A percentile compares a stretch with the other conserved stretches of the same genome.
Evolutionary conservation across 257 asterid species (phyloP).

Genomic region (Buddleja alternifolia): DNA sequence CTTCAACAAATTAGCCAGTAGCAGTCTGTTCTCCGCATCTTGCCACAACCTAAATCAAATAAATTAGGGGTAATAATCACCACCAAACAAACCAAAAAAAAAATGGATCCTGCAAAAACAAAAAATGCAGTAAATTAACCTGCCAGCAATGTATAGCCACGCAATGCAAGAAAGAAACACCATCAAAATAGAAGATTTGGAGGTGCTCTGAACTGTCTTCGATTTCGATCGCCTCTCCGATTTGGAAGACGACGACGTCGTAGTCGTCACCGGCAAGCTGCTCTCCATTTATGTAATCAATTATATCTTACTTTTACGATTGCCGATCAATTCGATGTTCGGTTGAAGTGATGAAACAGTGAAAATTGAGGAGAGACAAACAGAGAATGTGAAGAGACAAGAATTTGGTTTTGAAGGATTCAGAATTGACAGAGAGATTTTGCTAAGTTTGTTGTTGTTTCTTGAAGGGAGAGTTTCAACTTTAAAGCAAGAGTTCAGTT

Average conservation of each 20-base stretch:
- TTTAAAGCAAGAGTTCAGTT: no score
- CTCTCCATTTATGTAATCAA: conserved; percentile 51
- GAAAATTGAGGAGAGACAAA: conserved; percentile 14
- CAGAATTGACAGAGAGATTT: not conserved
- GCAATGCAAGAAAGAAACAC: conserved; percentile 81
- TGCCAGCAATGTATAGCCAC: conserved; percentile 90
- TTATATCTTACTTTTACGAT: not conserved
- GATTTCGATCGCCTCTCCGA: conserved; percentile 81
- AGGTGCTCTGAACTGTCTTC: conserved; percentile 53
- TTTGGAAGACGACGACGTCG: conserved; percentile 46
- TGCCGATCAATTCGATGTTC: conserved; percentile 1
- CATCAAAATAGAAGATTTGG: conserved; percentile 66
- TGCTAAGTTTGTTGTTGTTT: no score
- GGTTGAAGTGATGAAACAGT: conserved; percentile 2
- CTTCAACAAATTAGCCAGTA: conserved; percentile 54
- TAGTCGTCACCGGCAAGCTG: conserved; percentile 56
- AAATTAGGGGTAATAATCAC: conserved; percentile 1
- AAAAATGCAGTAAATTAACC: conserved; percentile 43
- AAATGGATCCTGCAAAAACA: no score
- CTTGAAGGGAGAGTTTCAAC: no score
- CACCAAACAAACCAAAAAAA: not conserved
- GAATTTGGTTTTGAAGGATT: conserved; percentile 5
- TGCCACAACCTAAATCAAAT: conserved; percentile 74
- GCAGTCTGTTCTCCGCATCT: conserved; percentile 77
- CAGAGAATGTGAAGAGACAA: not conserved